These are phyloP conservation scores for Auricularia sp. DNA, from an alignment of 768 basidiomycete species.

Conservation along the genomic window DNA sequence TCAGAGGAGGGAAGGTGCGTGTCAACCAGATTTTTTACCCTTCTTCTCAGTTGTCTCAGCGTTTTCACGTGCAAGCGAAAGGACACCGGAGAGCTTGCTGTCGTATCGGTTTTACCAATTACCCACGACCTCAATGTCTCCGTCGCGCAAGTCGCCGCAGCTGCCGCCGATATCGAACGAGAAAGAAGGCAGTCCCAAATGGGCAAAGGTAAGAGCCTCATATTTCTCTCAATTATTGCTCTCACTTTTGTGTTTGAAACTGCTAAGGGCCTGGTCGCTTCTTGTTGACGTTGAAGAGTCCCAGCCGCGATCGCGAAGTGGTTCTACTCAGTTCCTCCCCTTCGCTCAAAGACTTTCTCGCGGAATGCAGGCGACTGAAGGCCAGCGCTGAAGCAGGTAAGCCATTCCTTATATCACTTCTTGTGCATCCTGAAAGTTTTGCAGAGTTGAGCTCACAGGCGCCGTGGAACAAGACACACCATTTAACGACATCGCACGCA, in stretches of 20 bases:
- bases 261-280: background rate
- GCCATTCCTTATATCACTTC: background rate
- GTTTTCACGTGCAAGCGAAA: background rate
- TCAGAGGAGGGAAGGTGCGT: background rate
- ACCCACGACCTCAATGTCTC: background rate
- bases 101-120: background rate
- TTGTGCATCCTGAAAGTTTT: background rate
- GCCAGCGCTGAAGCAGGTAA: background rate
- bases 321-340: background rate
- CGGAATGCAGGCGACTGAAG: background rate
- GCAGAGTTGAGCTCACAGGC: background rate
- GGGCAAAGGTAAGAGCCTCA: background rate
- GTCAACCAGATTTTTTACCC: background rate
- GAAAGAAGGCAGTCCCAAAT: background rate
- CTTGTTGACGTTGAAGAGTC: background rate
- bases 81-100: background rate
- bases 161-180: background rate
- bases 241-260: background rate
- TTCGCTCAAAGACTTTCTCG: background rate
- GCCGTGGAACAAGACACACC: background rate
- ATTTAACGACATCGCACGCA: background rate
- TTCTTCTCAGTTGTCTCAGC: background rate
- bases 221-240: background rate
- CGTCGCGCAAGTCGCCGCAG: background rate
- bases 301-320: background rate